Base-by-base conservation (phyloP, 768 basidiomycete species). In the Pilatotrama ljubarskyi region DNA sequence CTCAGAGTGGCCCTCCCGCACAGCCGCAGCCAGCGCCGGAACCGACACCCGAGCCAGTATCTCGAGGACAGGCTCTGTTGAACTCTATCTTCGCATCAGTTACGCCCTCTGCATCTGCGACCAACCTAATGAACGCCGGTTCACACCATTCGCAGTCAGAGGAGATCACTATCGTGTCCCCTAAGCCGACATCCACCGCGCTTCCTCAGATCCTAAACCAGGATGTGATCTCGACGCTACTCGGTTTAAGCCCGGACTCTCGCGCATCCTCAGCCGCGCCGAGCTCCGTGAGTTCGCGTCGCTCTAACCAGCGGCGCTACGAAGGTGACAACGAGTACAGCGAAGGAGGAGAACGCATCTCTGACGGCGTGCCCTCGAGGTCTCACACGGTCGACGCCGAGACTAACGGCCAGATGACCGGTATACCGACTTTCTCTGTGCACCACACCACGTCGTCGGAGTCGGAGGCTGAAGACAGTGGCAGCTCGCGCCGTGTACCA, bases 61-160 rank as follows among this genome's bases (percentile, higher is more conserved):
- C 65, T 18, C 81, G 82, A n/a, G 87, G 89, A 6, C 76, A 82
- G 48, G 75, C 82, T 17, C 76, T 92, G 32, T 75, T 92, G 15
- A 78, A 88, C 63, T 80, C 82, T 13, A 88, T 92, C 41, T 91
- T 92, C 68, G 90, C 90, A 3, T 91, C 89, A 5, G 90, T 84
- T 5, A 74, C 72, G 15, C 70, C 71, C 22, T 66, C 73, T 13
- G 62, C 58, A 25, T 62, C 61, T 25, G 58, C 59, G 10, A 38
- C 63, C 38, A 64, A 61, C 51, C 61, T 63, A 2, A 62, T 60
- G 3, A 67, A 62, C 15, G 64, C 68, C 35, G 67, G 62, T 51
- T 59, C 62, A 65, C 61, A 20, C 58, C 63, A n/a, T 53, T 65
- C 68, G 1, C 65, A 64, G 3, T 62, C 66, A 0, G 70, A 71